Evolutionary conservation across 768 basidiomycete genomes (phyloP).

Genomic region (Chalciporus sphaerocephalus): DNA sequence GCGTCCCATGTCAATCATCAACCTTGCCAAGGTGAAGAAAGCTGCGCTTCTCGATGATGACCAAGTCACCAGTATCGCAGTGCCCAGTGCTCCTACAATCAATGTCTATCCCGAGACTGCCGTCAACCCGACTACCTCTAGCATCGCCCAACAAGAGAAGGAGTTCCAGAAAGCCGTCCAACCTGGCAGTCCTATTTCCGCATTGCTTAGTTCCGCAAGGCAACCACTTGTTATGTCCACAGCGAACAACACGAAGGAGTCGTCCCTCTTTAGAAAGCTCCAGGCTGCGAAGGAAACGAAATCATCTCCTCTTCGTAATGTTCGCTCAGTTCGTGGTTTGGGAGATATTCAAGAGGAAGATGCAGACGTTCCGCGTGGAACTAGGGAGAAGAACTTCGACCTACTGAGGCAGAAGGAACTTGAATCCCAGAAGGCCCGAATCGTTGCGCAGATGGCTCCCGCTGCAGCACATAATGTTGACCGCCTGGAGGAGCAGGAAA

Average conservation of each 20-base stretch:
- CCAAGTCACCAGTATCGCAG: slow-evolving; percentile 40
- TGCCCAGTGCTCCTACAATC: slow-evolving; percentile 35
- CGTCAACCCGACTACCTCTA: slow-evolving; percentile 48
- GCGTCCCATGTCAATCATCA: slow-evolving; percentile 55
- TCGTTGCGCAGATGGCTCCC: slow-evolving; percentile 91
- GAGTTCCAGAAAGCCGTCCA: slow-evolving; percentile 97
- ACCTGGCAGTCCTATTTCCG: slow-evolving; percentile 91
- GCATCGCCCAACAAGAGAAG: slow-evolving; percentile 82
- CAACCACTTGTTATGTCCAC: slow-evolving; percentile 79
- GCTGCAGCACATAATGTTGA: slow-evolving; percentile 23
- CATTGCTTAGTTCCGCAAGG: slow-evolving; percentile 81
- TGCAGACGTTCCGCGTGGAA: slow-evolving; percentile 37
- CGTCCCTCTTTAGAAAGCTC: slow-evolving; percentile 45
- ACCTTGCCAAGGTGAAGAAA: slow-evolving; percentile 65
- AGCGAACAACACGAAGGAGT: slow-evolving; percentile 36
- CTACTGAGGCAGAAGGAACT: slow-evolving; percentile 63
- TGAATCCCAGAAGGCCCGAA: slow-evolving; percentile 87
- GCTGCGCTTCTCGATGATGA: slow-evolving; percentile 64
- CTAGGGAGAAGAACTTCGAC: slow-evolving; percentile 38
- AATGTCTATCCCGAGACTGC: slow-evolving; percentile 16
- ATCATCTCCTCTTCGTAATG: slow-evolving; percentile 50
- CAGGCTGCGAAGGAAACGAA: slow-evolving; percentile 49
- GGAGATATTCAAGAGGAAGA: slow-evolving; percentile 47
- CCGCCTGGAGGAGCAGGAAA: slow-evolving; percentile 33
- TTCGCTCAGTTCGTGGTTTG: slow-evolving; percentile 38